Evolutionary conservation across 2,329 filamentous ascomycete species (phyloP).

Genomic region (Verticillium longisporum): DNA sequence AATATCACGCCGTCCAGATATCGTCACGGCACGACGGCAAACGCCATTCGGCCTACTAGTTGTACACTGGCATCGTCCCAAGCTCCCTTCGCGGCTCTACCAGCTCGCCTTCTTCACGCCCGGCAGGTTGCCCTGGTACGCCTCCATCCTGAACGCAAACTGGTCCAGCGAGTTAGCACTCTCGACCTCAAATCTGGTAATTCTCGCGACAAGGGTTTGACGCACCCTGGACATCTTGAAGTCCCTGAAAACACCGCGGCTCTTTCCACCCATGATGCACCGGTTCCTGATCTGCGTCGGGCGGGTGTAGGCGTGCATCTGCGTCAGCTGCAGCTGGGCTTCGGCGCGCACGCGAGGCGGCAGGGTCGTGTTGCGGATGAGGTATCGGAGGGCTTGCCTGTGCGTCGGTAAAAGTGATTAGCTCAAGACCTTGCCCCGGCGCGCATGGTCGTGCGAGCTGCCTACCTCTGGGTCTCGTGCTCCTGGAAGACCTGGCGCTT

Average conservation of each 20-base stretch:
- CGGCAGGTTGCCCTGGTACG: constrained; percentile 75
- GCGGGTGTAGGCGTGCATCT: constrained; percentile 95
- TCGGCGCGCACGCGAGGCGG: constrained; percentile 76
- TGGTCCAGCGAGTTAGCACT: constrained; percentile 30
- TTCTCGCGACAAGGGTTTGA: constrained; percentile 11
- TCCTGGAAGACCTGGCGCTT: constrained; percentile 91
- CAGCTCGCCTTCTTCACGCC: constrained; percentile 96
- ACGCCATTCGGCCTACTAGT: neutral
- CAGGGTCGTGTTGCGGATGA: constrained; percentile 87
- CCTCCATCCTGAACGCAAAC: constrained; percentile 92
- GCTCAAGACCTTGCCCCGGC: constrained; percentile 33
- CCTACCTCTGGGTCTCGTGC: constrained; percentile 80
- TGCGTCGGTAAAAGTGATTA: neutral
- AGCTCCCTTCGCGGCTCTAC: constrained; percentile 42
- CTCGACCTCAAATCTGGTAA: neutral
- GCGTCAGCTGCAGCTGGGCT: constrained; percentile 84
- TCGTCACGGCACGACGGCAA: neutral
- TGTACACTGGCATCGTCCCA: neutral
- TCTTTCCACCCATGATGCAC: constrained; percentile 87
- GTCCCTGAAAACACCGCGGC: constrained; percentile 82
- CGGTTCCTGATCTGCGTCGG: constrained; percentile 91
- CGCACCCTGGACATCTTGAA: constrained; percentile 88
- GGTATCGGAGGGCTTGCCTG: constrained; percentile 88
- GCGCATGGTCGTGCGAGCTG: constrained; percentile 78
- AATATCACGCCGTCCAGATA: neutral